Evolutionary conservation across 1,139 yeast genomes (phyloP), one percentile per base, ranked within the genome.

Genomic region (Yamadazyma dendronema): DNA sequence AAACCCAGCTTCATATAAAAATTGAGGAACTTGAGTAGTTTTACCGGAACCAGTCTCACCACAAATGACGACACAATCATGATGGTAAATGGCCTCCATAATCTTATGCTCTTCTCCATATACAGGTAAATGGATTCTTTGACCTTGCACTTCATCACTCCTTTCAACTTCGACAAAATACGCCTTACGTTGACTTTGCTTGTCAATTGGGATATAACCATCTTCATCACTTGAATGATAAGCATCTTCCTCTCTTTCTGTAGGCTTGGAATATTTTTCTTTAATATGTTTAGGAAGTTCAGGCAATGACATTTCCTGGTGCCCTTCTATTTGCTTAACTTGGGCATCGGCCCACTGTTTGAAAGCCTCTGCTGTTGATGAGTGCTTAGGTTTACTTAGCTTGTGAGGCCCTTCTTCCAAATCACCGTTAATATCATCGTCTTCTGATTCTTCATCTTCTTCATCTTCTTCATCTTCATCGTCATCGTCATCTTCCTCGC

Each of bases 31-130:
- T 61, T 84, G 89, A 1, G 92, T 81, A 5, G 90, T 79, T 56
- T 83, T 81, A 67, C 94, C 92, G 1, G 90, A 84, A 54, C 94
- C 94, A 0, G 94, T 84, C 54, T 84, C 92, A 69, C 98, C 98
- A 66, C 97, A 92, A 24, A 94, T 74, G 12, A 94, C 84, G 0
- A 90, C 80, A 46, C 94, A 85, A 52, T 90, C 97, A 56, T 92
- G 87, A 54, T 92, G 94, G 54, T 86, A 87, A 35, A 94, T 77
- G 1, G 97, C 96, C 58, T 94, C 99, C 97, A 94, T 89, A 35
- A 94, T 86, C 39, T 80, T 71, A 54, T 88, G 96, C 54, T 94
- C 99, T 59, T 89, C 96, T 7, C 84, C 83, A 46, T 78, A 87
- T 1, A 92, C 97, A 0, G 99, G 99, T 16, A 94, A 68, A 37